Base-by-base conservation (phyloP, 306 rosid genomes). In the Vigna trinervia region DNA sequence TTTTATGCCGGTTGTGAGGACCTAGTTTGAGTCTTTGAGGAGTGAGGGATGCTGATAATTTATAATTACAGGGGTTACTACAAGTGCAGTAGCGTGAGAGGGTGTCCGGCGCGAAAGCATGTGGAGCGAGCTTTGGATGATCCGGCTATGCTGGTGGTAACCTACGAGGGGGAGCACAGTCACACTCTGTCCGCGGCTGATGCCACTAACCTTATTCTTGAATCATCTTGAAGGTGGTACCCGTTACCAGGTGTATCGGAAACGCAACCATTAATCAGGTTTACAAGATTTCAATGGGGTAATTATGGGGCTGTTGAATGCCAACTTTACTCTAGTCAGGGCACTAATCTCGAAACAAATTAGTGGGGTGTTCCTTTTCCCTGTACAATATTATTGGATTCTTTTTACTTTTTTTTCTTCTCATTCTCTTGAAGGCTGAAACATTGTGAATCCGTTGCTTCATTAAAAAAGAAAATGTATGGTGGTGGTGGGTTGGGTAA, bases 31-130 rank as follows among this genome's bases (percentile, higher is more conserved):
- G 26, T 9, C 1, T 30, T 30, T 45, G 17, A 28, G 65, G 65
- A 59, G 41, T 59, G 39, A 57, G 7, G 12, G 12, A n/a, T 58
- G 20, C 20, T 56, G 62, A 22, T 30, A 4, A 41, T 1, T 30
- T 10, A 2, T 60, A 41, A 56, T 43, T 30, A 81, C 89, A 92
- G 97, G 79, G 94, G 97, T 0, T 92, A 92, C 73, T 92, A 92
- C 85, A 92, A 92, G 92, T 92, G 97, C 74, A 92, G 97, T 82
- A 92, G 96, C 19, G 92, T 92, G 0, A 83, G 96, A 85, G 97
- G 97, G 3, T 92, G 97, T 72, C 97, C 97, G 36, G 97, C 97
- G 14, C 81, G 97, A 5, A 92, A 92, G 59, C 97, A 92, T 20
- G 97, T 92, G 17, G 97, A 92, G 84, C 62, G 97, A 82, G 97